Evolutionary conservation across 495 filamentous ascomycete species (phyloP).

Genomic region (Cercophora samala): DNA sequence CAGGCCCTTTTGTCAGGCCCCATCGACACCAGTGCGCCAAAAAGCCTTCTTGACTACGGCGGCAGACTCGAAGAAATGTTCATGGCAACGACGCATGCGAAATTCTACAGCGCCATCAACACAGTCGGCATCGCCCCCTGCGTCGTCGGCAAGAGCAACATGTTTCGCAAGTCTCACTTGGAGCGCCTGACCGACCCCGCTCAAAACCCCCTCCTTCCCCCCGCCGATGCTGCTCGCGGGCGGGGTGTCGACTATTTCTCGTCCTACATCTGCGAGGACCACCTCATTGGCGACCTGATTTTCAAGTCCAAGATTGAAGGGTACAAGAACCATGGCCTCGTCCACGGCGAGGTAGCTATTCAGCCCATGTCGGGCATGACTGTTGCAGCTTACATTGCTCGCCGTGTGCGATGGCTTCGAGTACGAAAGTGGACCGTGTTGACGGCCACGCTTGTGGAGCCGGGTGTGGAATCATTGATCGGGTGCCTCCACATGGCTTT

Average conservation of each 20-base stretch:
- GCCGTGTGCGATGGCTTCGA: slow-evolving; percentile 85
- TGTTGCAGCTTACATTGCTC: slow-evolving; percentile 72
- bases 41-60: slow-evolving; percentile 47
- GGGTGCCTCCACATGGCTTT: slow-evolving; percentile 78
- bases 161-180: slow-evolving; percentile 93
- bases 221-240: slow-evolving; percentile 45
- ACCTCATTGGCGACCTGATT: slow-evolving; percentile 87
- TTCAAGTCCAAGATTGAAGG: slow-evolving; percentile 62
- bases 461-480: slow-evolving; percentile 84
- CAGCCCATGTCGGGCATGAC: slow-evolving; percentile 85
- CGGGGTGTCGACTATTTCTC: slow-evolving; percentile 89
- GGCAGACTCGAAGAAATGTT: slow-evolving; percentile 91
- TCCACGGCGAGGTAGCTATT: slow-evolving; percentile 80
- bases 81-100: slow-evolving; percentile 88
- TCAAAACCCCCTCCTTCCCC: slow-evolving; percentile 43
- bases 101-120: slow-evolving; percentile 98
- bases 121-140: slow-evolving; percentile 87
- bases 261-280: slow-evolving; percentile 95
- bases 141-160: slow-evolving; percentile 94
- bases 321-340: slow-evolving; percentile 76
- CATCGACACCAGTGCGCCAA: slow-evolving; percentile 1
- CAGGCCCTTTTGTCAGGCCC: slow-evolving; percentile 19
- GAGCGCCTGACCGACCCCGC: slow-evolving; percentile 65
- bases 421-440: slow-evolving; percentile 93
- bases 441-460: slow-evolving; percentile 87